These are phyloP conservation scores for Wickerhamiella vanderwaltii DNA, from an alignment of 805 yeast species.

Conservation along the genomic window DNA sequence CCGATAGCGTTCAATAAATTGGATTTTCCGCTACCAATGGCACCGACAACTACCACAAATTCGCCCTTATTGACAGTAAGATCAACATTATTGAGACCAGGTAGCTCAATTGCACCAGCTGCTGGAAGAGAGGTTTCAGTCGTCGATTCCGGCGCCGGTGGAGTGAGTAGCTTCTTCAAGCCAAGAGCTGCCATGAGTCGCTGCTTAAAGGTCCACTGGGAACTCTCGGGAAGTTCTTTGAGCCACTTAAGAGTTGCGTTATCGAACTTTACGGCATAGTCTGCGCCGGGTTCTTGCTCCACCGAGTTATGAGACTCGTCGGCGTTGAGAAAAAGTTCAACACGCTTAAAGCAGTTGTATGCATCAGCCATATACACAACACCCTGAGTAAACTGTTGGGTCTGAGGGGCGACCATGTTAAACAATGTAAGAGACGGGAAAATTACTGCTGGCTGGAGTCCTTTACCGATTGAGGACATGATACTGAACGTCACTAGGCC, in stretches of 20 bases:
- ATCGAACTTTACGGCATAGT: conserved; percentile 4
- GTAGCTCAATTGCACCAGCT: too few species aligned
- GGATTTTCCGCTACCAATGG: conserved; percentile 74
- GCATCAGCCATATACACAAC: conserved; percentile 32
- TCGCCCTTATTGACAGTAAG: conserved; percentile 50
- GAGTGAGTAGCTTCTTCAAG: background rate
- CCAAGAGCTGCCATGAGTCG: background rate
- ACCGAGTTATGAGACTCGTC: conserved; percentile 31
- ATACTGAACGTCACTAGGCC: conserved; percentile 50
- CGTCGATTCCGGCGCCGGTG: background rate
- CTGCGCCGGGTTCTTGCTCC: conserved; percentile 4
- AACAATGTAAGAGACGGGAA: conserved; percentile 63
- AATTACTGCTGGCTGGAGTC: conserved; percentile 44
- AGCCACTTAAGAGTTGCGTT: conserved; percentile 60
- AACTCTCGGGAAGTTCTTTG: background rate
- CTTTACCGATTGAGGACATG: conserved; percentile 34
- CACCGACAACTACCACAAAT: conserved; percentile 63
- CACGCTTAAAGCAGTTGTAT: conserved; percentile 25
- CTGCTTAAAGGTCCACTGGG: background rate
- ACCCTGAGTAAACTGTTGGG: conserved; percentile 43
- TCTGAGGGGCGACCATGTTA: conserved; percentile 55
- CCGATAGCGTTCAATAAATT: conserved; percentile 58
- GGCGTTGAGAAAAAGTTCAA: conserved; percentile 24
- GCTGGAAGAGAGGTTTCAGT: background rate
- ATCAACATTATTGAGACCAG: conserved; percentile 22